Conservation (phyloP, 2,329 filamentous ascomycete species). For the Lachnellula occidentalis region DNA sequence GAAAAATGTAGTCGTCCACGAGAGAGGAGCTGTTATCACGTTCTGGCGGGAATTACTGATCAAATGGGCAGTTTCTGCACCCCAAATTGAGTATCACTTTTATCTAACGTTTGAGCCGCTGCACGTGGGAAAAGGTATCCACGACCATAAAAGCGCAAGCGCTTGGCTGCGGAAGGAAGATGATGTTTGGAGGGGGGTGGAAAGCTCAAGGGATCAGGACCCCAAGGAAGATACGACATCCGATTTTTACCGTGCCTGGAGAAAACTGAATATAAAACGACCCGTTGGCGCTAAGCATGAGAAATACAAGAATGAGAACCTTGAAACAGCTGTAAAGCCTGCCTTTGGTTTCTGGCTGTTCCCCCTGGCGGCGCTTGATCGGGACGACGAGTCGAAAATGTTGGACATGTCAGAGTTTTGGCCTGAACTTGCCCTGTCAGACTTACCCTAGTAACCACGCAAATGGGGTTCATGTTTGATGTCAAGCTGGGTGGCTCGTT, state of each 20-base stretch:
- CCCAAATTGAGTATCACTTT: background rate
- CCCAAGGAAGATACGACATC: background rate
- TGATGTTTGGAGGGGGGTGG: background rate
- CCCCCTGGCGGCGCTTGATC: background rate
- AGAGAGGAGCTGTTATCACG: background rate
- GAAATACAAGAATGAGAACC: background rate
- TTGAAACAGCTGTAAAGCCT: slow-evolving; percentile 2
- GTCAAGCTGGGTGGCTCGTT: too few relatives aligned
- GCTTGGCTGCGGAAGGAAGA: slow-evolving; percentile 2
- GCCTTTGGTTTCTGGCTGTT: slow-evolving; percentile 6
- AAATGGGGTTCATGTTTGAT: too few relatives aligned
- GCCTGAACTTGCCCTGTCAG: slow-evolving; percentile 1
- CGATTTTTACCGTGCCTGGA: background rate
- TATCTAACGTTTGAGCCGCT: background rate
- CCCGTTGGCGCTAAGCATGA: background rate
- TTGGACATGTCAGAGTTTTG: slow-evolving; percentile 2
- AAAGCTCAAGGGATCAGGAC: background rate
- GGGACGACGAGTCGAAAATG: background rate
- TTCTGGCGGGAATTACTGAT: background rate
- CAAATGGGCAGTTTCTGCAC: background rate
- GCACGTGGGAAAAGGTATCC: background rate
- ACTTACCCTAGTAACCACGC: background rate
- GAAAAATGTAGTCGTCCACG: background rate
- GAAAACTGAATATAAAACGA: background rate
- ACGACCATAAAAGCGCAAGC: slow-evolving; percentile 1